phyloP scores from a whole-genome alignment of 805 yeast species.

The Zygotorulaspora florentina region DNA sequence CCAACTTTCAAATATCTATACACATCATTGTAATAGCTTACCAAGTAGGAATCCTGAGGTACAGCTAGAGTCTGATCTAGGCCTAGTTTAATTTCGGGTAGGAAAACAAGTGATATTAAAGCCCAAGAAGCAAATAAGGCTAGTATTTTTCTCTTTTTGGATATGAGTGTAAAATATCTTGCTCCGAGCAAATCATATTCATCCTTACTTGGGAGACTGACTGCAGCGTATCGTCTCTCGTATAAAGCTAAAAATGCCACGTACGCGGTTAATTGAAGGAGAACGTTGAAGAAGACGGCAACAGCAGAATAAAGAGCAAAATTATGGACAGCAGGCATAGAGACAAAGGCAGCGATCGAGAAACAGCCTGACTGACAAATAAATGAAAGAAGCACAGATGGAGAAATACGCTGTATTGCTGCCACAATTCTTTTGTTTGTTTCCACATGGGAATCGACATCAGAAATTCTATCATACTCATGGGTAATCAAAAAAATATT shows the following conservation, averaged over 20 bases:
- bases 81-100: slow-evolving; percentile 73
- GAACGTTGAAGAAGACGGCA: slow-evolving; percentile 71
- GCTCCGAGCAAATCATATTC: slow-evolving; percentile 9
- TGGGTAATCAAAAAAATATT: slow-evolving; percentile 84
- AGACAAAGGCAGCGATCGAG: slow-evolving; percentile 68
- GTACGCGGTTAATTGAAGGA: slow-evolving; percentile 78
- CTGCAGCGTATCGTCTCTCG: slow-evolving; percentile 15
- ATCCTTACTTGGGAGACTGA: slow-evolving; percentile 7
- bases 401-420: slow-evolving; percentile 74
- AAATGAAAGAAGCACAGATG: slow-evolving; percentile 78
- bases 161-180: slow-evolving; percentile 42
- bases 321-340: slow-evolving; percentile 95
- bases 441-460: slow-evolving; percentile 42
- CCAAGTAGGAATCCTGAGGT: slow-evolving; percentile 76
- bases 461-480: slow-evolving; percentile 58
- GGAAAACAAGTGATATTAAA: slow-evolving; percentile 60
- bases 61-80: slow-evolving; percentile 87
- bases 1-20: slow-evolving; percentile 75
- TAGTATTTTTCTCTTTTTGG: slow-evolving; percentile 48
- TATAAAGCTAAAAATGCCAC: slow-evolving; percentile 56
- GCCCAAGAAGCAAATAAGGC: slow-evolving; percentile 56
- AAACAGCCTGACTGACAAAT: slow-evolving; percentile 77
- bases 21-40: slow-evolving; percentile 74
- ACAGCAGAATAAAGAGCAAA: slow-evolving; percentile 90
- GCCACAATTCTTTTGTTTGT: slow-evolving; percentile 57